A percentile compares a stretch with the other conserved stretches of the same genome.
These are phyloP conservation scores for Nyssa sinensis DNA, from an alignment of 148 eudicot genomes.

Conservation along the genomic window DNA sequence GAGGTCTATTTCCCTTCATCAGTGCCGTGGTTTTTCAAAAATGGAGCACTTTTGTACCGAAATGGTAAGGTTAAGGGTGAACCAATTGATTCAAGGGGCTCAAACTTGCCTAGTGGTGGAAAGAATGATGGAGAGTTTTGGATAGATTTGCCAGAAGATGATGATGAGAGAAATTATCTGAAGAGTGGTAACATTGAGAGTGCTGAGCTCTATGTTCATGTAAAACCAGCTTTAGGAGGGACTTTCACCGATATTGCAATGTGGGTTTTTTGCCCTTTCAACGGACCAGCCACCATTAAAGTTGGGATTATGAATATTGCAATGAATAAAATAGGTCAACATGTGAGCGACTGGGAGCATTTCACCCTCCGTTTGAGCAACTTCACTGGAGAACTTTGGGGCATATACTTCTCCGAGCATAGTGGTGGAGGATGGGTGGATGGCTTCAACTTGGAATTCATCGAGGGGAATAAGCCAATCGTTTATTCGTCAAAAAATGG, in stretches of 20 bases:
- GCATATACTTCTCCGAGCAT: conserved; percentile 76
- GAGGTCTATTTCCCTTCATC: conserved; percentile 87
- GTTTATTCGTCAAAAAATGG: conserved; percentile 76
- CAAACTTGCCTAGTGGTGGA: conserved; percentile 70
- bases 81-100: conserved; percentile 64
- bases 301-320: conserved; percentile 48
- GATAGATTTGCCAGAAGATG: conserved; percentile 74
- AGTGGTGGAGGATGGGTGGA: conserved; percentile 87
- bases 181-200: conserved; percentile 72
- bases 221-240: conserved; percentile 92
- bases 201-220: conserved; percentile 81
- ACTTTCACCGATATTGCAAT: conserved; percentile 85
- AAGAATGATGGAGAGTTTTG: conserved; percentile 70
- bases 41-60: conserved; percentile 69
- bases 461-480: conserved; percentile 64
- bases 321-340: conserved; percentile 63
- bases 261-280: conserved; percentile 97
- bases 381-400: conserved; percentile 74
- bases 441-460: conserved; percentile 62
- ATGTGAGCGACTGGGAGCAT: conserved; percentile 95
- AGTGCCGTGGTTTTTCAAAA: conserved; percentile 83
- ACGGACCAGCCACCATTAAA: conserved; percentile 83
- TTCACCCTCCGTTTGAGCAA: conserved; percentile 85
- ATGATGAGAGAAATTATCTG: conserved; percentile 39
- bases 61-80: conserved; percentile 48